phyloP scores from a whole-genome alignment of 345 rosid species.

The Sisymbrium irio region DNA sequence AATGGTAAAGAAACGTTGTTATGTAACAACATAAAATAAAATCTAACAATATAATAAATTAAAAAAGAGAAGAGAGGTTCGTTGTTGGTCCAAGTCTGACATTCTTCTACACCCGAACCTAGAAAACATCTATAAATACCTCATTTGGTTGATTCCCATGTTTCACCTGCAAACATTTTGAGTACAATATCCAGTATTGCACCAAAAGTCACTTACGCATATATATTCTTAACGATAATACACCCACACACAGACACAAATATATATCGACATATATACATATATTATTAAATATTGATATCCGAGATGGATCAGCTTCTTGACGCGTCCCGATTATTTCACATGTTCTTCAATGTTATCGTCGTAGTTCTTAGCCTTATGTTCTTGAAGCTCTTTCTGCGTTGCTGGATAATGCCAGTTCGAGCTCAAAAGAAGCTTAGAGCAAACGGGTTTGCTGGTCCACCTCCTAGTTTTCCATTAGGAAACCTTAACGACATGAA shows the following conservation, averaged over 20 bases:
- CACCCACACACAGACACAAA: background rate
- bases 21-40: background rate
- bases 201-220: constrained; percentile 9
- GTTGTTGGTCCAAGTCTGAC: constrained; percentile 35
- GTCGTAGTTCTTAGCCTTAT: constrained; percentile 29
- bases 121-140: constrained; percentile 33
- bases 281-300: constrained; percentile 6
- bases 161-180: constrained; percentile 21
- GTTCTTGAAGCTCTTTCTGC: constrained; percentile 42
- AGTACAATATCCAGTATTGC: constrained; percentile 12
- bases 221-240: background rate
- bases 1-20: constrained; percentile 34
- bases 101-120: constrained; percentile 18
- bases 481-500: constrained; percentile 75
- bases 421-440: constrained; percentile 51
- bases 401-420: constrained; percentile 64
- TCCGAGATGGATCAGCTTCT: constrained; percentile 17
- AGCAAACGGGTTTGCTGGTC: constrained; percentile 71
- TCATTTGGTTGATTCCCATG: constrained; percentile 18
- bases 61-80: constrained; percentile 4
- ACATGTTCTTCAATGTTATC: constrained; percentile 16
- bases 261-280: background rate
- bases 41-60: background rate
- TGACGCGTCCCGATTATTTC: constrained; percentile 11
- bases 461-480: constrained; percentile 72